phyloP scores from a whole-genome alignment of 2,329 filamentous ascomycete species.

The Cladosporium sp. region DNA sequence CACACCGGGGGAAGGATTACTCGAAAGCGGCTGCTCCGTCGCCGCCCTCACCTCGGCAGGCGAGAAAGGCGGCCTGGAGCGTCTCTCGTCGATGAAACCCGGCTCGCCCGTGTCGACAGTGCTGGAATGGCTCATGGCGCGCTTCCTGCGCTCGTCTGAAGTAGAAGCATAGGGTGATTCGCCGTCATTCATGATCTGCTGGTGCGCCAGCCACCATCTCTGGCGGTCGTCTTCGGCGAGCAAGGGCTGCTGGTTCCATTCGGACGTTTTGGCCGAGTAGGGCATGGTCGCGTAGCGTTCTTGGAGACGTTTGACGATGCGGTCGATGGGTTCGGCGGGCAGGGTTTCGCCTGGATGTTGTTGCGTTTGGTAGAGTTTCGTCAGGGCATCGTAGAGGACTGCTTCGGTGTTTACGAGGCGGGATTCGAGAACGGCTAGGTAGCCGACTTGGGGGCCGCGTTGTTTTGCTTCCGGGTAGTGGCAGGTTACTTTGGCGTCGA shows the following conservation, averaged over 20 bases:
- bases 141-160: neutral
- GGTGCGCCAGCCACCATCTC: slow-evolving; percentile 11
- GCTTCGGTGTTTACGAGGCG: slow-evolving; percentile 11
- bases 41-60: neutral
- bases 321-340: neutral
- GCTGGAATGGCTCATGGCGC: slow-evolving; percentile 11
- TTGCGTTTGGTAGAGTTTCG: slow-evolving; percentile 4
- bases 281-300: slow-evolving; percentile 13
- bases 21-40: slow-evolving; percentile 6
- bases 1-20: slow-evolving; percentile 7
- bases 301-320: slow-evolving; percentile 3
- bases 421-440: slow-evolving; percentile 10
- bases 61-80: neutral
- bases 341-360: neutral
- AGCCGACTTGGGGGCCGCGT: slow-evolving; percentile 12
- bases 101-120: slow-evolving; percentile 10
- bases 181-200: slow-evolving; percentile 7
- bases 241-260: slow-evolving; percentile 14
- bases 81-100: neutral
- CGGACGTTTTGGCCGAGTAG: slow-evolving; percentile 12
- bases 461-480: slow-evolving; percentile 12
- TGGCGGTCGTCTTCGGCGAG: slow-evolving; percentile 8
- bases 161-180: slow-evolving; percentile 1
- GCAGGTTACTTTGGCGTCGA: slow-evolving; percentile 11
- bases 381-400: slow-evolving; percentile 10